Evolutionary conservation across 331 rosid genomes (phyloP).

Genomic region (Malus hybrid): DNA sequence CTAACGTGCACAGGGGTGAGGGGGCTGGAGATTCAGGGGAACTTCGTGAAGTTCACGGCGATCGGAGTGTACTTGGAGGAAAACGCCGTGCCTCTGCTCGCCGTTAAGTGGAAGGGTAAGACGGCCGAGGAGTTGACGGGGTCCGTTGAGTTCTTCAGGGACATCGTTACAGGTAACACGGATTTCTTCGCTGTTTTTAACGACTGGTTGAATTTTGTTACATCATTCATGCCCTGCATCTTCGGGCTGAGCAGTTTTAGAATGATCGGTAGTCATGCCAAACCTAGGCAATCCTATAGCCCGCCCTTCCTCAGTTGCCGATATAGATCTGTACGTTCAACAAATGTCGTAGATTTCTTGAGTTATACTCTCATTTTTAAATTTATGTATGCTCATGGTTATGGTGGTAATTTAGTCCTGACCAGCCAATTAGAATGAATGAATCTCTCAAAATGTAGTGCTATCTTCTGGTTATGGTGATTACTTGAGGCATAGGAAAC

Average conservation of each 20-base stretch:
- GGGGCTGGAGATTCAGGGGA: slow-evolving; percentile 58
- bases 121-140: slow-evolving; percentile 32
- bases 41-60: slow-evolving; percentile 64
- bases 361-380: no score
- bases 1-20: slow-evolving; percentile 38
- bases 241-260: no score
- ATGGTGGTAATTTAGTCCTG: no score
- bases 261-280: no score
- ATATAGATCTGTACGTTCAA: no score
- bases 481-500: not conserved
- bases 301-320: no score
- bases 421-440: not conserved
- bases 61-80: slow-evolving; percentile 63
- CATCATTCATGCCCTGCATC: no score
- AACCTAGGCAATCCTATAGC: no score
- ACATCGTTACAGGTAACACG: slow-evolving; percentile 51
- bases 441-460: not conserved
- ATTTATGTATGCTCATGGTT: no score
- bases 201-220: not conserved
- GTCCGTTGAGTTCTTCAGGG: slow-evolving; percentile 64
- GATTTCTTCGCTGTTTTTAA: not conserved
- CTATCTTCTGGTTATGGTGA: not conserved
- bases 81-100: slow-evolving; percentile 39
- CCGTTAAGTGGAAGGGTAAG: slow-evolving; percentile 63
- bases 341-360: no score